Percentiles rank a stretch among this genome's conserved stretches.
These are phyloP conservation scores for Colletotrichum sojae DNA, from an alignment of 2,329 filamentous ascomycete species.

Conservation along the genomic window DNA sequence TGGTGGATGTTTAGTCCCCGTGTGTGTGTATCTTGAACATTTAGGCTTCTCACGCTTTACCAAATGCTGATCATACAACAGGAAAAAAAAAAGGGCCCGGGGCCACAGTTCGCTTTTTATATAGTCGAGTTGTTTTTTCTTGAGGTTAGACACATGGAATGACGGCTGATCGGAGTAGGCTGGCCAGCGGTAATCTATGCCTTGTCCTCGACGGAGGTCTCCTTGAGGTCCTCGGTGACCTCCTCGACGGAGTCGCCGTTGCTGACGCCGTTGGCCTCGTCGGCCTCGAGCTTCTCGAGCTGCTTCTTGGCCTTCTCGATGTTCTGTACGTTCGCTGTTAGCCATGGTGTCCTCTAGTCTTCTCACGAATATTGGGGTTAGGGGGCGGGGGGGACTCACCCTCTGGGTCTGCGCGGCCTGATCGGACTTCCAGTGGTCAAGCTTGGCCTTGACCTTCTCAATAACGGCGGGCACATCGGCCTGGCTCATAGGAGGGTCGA, in stretches of 20 bases:
- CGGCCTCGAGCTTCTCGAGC: slow-evolving; percentile 88
- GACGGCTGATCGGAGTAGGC: slow-evolving; percentile 17
- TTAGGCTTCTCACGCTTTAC: neutral
- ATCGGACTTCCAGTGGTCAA: slow-evolving; percentile 91
- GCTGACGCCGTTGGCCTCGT: slow-evolving; percentile 66
- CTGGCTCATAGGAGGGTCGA: slow-evolving; percentile 90
- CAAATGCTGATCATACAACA: neutral
- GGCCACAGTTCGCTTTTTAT: neutral
- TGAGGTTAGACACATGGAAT: slow-evolving; percentile 36
- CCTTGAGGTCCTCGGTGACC: slow-evolving; percentile 65
- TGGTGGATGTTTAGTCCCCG: slow-evolving; percentile 1
- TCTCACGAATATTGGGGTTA: too few relatives aligned
- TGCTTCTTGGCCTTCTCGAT: slow-evolving; percentile 97
- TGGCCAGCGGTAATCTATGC: slow-evolving; percentile 50
- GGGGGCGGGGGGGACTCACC: slow-evolving; percentile 67
- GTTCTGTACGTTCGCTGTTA: slow-evolving; percentile 73
- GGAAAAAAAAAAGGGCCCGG: neutral
- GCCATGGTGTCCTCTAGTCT: too few relatives aligned
- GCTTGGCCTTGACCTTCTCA: slow-evolving; percentile 94
- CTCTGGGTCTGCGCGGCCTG: slow-evolving; percentile 91
- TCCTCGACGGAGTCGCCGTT: slow-evolving; percentile 69
- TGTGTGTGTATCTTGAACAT: slow-evolving; percentile 10
- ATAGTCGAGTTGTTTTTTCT: neutral
- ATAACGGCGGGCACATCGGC: slow-evolving; percentile 83
- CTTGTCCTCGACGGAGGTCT: slow-evolving; percentile 67